These are phyloP conservation scores for Arctostaphylos glauca DNA, from an alignment of 148 eudicot species.

Conservation along the genomic window DNA sequence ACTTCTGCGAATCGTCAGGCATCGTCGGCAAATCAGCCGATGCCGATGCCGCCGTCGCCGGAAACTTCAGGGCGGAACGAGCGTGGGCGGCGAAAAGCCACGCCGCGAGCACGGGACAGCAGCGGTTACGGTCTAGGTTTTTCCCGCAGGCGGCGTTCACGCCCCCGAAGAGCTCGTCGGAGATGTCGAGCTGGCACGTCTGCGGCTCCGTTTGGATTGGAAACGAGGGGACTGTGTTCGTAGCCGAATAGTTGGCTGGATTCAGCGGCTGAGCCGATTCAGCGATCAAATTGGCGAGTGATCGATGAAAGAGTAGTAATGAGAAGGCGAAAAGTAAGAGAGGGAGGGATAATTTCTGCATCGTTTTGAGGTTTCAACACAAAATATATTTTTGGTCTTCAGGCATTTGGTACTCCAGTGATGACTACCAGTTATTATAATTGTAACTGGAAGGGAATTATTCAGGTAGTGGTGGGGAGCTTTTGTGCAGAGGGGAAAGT, in stretches of 20 bases:
- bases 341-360: neutral
- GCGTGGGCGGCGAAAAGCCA: constrained; percentile 96
- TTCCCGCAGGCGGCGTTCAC: constrained; percentile 67
- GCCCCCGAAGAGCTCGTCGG: constrained; percentile 91
- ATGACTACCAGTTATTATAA: neutral
- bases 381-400: neutral
- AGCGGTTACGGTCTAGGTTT: constrained; percentile 75
- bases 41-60: constrained; percentile 37
- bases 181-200: constrained; percentile 72
- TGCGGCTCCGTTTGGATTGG: constrained; percentile 58
- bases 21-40: constrained; percentile 63
- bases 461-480: neutral
- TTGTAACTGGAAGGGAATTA: neutral
- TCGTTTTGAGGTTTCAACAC: neutral
- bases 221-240: constrained; percentile 80
- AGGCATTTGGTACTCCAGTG: neutral
- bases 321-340: neutral
- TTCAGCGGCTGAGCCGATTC: constrained; percentile 65
- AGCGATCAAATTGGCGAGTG: constrained; percentile 45
- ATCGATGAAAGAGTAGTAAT: neutral
- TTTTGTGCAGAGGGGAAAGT: neutral
- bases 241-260: constrained; percentile 39
- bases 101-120: constrained; percentile 90
- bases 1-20: constrained; percentile 93
- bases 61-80: constrained; percentile 56